phyloP scores from a whole-genome alignment of 1,284 basidiomycete genomes.

The Malassezia furfur region DNA sequence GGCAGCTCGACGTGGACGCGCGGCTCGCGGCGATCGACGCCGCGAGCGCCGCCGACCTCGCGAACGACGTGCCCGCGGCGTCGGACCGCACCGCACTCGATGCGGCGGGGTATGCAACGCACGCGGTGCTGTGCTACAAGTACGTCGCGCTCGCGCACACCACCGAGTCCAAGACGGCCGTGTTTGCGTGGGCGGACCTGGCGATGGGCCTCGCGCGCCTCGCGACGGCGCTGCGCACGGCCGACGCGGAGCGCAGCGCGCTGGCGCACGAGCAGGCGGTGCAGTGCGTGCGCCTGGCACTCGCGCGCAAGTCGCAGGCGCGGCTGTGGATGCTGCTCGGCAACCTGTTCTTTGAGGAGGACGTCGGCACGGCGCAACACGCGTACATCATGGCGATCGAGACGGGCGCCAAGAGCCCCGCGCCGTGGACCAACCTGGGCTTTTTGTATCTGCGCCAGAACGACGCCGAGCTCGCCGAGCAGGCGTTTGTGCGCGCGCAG shows the following conservation, averaged over 20 bases:
- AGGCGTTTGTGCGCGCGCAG: slow-evolving; percentile 78
- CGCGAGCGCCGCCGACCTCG: slow-evolving; percentile 18
- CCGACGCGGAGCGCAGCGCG: slow-evolving; percentile 30
- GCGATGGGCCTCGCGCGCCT: slow-evolving; percentile 29
- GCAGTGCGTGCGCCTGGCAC: slow-evolving; percentile 62
- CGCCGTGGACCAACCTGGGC: slow-evolving; percentile 80
- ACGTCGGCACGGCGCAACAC: slow-evolving; percentile 72
- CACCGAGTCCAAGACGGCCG: slow-evolving; percentile 26
- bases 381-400: slow-evolving; percentile 84
- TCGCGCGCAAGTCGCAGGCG: slow-evolving; percentile 68
- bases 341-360: slow-evolving; percentile 61
- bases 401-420: slow-evolving; percentile 58
- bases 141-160: slow-evolving; percentile 31
- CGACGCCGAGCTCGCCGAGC: slow-evolving; percentile 73
- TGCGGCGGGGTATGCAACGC: slow-evolving; percentile 7
- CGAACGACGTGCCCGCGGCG: background rate
- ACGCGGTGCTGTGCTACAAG: slow-evolving; percentile 36
- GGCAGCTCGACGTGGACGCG: slow-evolving; percentile 25
- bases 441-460: slow-evolving; percentile 74
- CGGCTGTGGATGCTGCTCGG: slow-evolving; percentile 74
- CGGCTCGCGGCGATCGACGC: slow-evolving; percentile 30
- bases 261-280: slow-evolving; percentile 55
- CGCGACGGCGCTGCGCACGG: slow-evolving; percentile 28
- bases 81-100: background rate
- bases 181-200: slow-evolving; percentile 43